phyloP scores from a whole-genome alignment of 2,329 filamentous ascomycete genomes.

The Elsinoe ampelina region DNA sequence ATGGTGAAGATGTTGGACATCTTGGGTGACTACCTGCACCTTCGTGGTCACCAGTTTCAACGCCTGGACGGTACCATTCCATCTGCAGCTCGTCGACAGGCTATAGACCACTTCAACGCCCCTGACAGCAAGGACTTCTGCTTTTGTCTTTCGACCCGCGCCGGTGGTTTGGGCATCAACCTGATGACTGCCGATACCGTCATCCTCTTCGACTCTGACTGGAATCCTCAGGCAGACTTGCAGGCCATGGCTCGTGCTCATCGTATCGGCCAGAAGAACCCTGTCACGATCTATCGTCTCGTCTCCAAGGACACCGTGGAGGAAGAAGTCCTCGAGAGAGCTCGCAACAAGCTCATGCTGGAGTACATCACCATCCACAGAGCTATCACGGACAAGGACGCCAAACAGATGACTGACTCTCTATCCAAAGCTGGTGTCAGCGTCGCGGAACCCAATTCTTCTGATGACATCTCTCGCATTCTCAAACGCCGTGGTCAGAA shows the following conservation, averaged over 20 bases:
- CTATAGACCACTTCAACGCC: constrained; percentile 98
- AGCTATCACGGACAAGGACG: constrained; percentile 87
- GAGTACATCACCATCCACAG: constrained; percentile 97
- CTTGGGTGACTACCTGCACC: constrained; percentile 82
- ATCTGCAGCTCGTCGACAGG: constrained; percentile 75
- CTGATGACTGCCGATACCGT: constrained; percentile 98
- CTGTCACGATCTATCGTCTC: constrained; percentile 90
- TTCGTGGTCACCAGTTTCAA: constrained; percentile 92
- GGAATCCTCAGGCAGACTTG: constrained; percentile 96
- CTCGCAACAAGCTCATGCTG: constrained; percentile 91
- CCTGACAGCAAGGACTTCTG: constrained; percentile 92
- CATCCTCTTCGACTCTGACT: constrained; percentile 95
- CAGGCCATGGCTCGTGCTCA: constrained; percentile 98
- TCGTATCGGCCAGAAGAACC: constrained; percentile 91
- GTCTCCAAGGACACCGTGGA: constrained; percentile 98
- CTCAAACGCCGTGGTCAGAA: constrained; percentile 97
- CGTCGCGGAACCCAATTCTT: constrained; percentile 71
- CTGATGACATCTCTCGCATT: constrained; percentile 91
- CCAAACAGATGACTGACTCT: constrained; percentile 74
- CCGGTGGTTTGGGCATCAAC: constrained; percentile 96
- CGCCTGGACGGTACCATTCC: constrained; percentile 91
- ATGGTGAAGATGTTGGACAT: constrained; percentile 99
- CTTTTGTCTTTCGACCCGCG: constrained; percentile 88
- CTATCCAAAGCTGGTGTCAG: constrained; percentile 53
- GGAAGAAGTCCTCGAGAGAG: constrained; percentile 91